phyloP scores from a whole-genome alignment of 192 early-diverging fungal species.

The Coemansia sp. region DNA sequence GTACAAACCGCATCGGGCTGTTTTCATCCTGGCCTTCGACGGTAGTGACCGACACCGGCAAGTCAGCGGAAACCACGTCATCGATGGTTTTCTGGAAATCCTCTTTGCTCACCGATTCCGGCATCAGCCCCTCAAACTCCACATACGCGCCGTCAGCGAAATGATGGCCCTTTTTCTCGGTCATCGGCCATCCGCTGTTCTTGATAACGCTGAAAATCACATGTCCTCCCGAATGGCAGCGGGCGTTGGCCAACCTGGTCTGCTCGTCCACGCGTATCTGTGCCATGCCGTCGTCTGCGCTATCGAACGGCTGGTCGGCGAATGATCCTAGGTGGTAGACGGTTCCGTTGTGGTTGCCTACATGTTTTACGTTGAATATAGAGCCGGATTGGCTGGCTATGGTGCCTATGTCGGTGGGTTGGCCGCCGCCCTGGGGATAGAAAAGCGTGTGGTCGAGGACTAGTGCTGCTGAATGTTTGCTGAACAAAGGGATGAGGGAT shows the following conservation, averaged over 20 bases:
- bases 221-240: constrained; percentile 36
- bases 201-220: constrained; percentile 30
- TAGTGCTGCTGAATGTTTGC: constrained; percentile 14
- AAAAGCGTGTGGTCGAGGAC: constrained; percentile 28
- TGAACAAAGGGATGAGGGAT: constrained; percentile 6
- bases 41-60: constrained; percentile 4
- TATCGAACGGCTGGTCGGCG: not conserved
- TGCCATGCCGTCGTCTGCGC: not conserved
- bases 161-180: constrained; percentile 30
- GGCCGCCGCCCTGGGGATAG: constrained; percentile 36
- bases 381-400: not conserved
- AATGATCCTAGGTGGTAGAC: constrained; percentile 24
- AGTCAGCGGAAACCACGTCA: not conserved
- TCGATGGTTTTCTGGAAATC: constrained; percentile 13
- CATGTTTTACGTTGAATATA: constrained; percentile 13
- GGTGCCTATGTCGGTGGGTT: constrained; percentile 26
- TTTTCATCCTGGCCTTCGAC: not conserved
- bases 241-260: constrained; percentile 20
- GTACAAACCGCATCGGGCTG: not conserved
- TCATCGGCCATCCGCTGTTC: constrained; percentile 11
- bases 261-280: constrained; percentile 10
- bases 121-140: constrained; percentile 28
- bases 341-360: constrained; percentile 8
- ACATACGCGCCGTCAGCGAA: constrained; percentile 36
- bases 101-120: not conserved